Base-by-base conservation (phyloP, 1,284 basidiomycete species). In the Wolfiporia cocos region DNA sequence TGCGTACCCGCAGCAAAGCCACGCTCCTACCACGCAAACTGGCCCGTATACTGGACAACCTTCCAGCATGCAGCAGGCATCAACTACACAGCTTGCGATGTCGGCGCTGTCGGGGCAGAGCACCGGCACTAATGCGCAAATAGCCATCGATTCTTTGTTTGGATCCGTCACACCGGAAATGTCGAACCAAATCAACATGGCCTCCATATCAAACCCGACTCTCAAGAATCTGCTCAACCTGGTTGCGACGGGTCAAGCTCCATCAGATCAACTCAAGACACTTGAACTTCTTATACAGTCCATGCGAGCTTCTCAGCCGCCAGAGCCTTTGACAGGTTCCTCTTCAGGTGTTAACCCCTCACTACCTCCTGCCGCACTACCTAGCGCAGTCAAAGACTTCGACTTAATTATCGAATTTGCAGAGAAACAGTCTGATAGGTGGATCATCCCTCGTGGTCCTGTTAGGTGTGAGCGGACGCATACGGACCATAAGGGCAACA, bases 351-450 rank as follows among this genome's bases (percentile, higher is more conserved):
- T 50, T 39, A 22, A 51, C 46, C 26, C 67, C 33, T 51, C 40
- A 17, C 19, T 29, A 19, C 46, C 37, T 34, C 15, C 35, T 20
- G 5, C 40, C 7, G 9, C 19, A 14, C 37, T 41, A 19, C 32
- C 46, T 18, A 43, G 30, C 26, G 40, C 43, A 15, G 22, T 66
- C 28, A 76, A 69, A 51, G 71, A 73, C 12, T 82, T 78, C 49
- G 85, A 87, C 57, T 54, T 87, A 4, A 72, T 87, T 19, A 55
- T 88, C 41, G 81, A 86, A 53, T 87, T 85, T 48, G 63, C 69
- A 30, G 85, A 88, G 53, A 63, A 66, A 10, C 67, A 73, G 2
- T 64, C 65, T 23, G 81, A 86, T 39, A 70, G 76, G 7, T 82
- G 75, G 72, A 53, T 83, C 5, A 64, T 88, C 42, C 83, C 86